Percentiles rank a stretch among this genome's conserved stretches.
Conservation (phyloP, 1,284 basidiomycete species). For the Bondarzewia mesenterica region DNA sequence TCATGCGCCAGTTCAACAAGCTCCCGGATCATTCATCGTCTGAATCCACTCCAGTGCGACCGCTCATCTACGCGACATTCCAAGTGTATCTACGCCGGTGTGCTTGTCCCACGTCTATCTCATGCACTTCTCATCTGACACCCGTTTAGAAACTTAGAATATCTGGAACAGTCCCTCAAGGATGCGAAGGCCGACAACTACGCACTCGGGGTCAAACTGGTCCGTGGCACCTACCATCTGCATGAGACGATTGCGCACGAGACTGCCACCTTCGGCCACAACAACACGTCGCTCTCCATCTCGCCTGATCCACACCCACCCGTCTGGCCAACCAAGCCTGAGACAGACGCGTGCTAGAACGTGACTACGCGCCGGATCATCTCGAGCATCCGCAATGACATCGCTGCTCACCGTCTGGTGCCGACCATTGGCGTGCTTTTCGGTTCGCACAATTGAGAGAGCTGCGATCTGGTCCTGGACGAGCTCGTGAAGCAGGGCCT, state of each 20-base stretch:
- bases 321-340: slow-evolving; percentile 60
- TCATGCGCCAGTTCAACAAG: slow-evolving; percentile 74
- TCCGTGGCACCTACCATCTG: slow-evolving; percentile 89
- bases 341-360: slow-evolving; percentile 81
- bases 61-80: too few relatives aligned
- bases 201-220: slow-evolving; percentile 87
- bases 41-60: slow-evolving; percentile 54
- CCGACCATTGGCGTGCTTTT: slow-evolving; percentile 74
- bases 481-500: slow-evolving; percentile 54
- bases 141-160: too few relatives aligned
- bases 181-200: slow-evolving; percentile 69
- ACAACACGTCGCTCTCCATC: slow-evolving; percentile 32
- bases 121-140: too few relatives aligned
- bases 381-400: slow-evolving; percentile 43
- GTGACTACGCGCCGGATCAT: slow-evolving; percentile 57
- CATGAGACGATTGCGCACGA: slow-evolving; percentile 40
- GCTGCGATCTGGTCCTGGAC: slow-evolving; percentile 51
- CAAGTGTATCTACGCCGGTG: too few relatives aligned
- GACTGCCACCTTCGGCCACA: slow-evolving; percentile 18
- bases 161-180: too few relatives aligned
- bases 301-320: slow-evolving; percentile 53
- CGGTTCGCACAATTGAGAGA: too few relatives aligned
- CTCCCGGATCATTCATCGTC: slow-evolving; percentile 16
- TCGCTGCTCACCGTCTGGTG: slow-evolving; percentile 74
- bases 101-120: too few relatives aligned